phyloP scores from a whole-genome alignment of 352 stramenopile species.

The Nothophytophthora sp. region DNA sequence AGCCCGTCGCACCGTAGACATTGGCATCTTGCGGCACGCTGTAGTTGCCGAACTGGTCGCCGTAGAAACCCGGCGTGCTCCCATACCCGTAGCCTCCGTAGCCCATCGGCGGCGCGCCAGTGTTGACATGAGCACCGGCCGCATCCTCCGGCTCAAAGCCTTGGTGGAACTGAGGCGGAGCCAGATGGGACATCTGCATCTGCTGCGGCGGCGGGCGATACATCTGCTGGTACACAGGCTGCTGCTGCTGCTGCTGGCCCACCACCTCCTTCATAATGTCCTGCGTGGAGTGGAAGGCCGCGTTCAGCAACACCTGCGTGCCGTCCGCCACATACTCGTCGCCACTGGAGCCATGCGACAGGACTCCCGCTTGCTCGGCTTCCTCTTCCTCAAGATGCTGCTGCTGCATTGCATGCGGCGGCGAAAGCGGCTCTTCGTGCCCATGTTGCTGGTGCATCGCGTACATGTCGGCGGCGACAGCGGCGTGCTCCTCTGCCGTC shows the following conservation, averaged over 20 bases:
- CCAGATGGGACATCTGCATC: constrained; percentile 39
- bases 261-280: constrained; percentile 78
- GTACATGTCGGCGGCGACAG: constrained; percentile 38
- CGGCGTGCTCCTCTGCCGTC: constrained; percentile 35
- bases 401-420: constrained; percentile 23
- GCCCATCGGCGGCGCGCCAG: constrained; percentile 24
- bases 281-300: constrained; percentile 71
- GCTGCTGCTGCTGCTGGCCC: constrained; percentile 45
- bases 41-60: constrained; percentile 41
- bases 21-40: constrained; percentile 29
- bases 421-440: constrained; percentile 16
- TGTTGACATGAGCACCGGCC: constrained; percentile 14
- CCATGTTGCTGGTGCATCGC: constrained; percentile 38
- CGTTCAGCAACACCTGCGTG: constrained; percentile 66
- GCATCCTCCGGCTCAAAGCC: constrained; percentile 74
- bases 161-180: constrained; percentile 41
- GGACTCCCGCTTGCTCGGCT: constrained; percentile 15
- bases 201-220: constrained; percentile 33
- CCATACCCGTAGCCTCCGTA: constrained; percentile 38
- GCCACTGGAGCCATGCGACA: not conserved
- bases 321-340: constrained; percentile 52
- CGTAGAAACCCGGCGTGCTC: constrained; percentile 25
- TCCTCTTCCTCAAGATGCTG: constrained; percentile 15
- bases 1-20: constrained; percentile 30
- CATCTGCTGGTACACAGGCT: constrained; percentile 33